Evolutionary conservation across 1,139 yeast genomes (phyloP), one percentile per base, ranked within the genome.

Genomic region (Geotrichum histeridarum): DNA sequence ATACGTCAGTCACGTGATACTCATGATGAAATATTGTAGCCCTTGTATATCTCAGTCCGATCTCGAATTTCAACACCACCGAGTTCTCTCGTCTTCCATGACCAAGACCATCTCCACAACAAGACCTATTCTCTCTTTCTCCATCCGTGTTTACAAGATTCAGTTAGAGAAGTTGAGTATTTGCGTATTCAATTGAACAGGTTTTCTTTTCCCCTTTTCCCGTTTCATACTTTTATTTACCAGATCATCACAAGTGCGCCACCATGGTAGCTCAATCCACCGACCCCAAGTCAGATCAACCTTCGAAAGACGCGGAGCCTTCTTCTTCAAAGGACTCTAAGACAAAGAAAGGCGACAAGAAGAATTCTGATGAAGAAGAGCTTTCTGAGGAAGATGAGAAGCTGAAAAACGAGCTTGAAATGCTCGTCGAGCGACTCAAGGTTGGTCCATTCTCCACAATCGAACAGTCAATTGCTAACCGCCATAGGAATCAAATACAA

Each of bases 361-460:
- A 76, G 53, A 65, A 71, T 55, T 64, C 72, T 57, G 70, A 75
- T 61, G 81, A 84, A 66, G 96, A 90, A 68, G 97, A 91, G 67
- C 77, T 93, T 58, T 85, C 91, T 43, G 99, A 91, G 70, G 99
- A 93, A 70, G 99, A 94, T 71, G 86, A 83, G 64, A 87, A 85
- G 68, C 78, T 94, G 63, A 93, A 93, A 67, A 83, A 80, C 57
- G 96, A 90, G 67, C 80, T 94, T 66, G 98, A 93, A 64, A 73
- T 83, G 76, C 77, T 93, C 48, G 98, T 90, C 11, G 95, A 89
- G 70, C 79, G 90, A 55, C 75, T 93, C 60, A 73, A 74, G 43
- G 50, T 47, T 35, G 8, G 41, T 17, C 27, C 1, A 31, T 8
- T 8, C 30, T 17, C 61, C 65, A 64, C 51, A 22, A 59, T 42